Conservation (phyloP, 2,329 filamentous ascomycete species). For the Colletotrichum sp. region DNA sequence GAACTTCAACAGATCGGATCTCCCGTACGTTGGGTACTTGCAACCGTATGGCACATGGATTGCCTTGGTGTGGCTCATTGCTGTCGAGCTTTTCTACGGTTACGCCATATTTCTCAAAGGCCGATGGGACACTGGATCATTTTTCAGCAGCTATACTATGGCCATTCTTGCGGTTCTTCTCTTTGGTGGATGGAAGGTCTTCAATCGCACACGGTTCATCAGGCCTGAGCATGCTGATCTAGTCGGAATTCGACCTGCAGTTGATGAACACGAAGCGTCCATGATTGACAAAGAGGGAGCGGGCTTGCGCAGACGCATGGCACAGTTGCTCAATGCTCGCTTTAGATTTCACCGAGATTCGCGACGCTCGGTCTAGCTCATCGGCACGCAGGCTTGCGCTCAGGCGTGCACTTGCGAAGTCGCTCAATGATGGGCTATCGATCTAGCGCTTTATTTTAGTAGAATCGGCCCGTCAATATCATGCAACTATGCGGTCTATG, state of each 20-base stretch:
- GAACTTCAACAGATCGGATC: conserved; percentile 55
- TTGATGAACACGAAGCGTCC: conserved; percentile 59
- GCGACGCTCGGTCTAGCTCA: background rate
- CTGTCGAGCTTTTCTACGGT: conserved; percentile 65
- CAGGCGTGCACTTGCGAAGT: background rate
- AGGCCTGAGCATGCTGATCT: conserved; percentile 60
- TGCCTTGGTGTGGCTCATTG: conserved; percentile 61
- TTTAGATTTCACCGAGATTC: background rate
- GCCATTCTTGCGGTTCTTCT: conserved; percentile 63
- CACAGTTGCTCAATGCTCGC: background rate
- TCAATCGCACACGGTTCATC: conserved; percentile 62
- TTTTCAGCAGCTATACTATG: conserved; percentile 68
- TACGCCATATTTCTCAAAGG: conserved; percentile 64
- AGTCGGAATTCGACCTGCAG: conserved; percentile 61
- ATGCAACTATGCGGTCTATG: background rate
- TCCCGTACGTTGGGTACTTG: conserved; percentile 70
- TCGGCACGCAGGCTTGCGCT: background rate
- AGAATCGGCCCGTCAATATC: background rate
- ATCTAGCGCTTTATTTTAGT: background rate
- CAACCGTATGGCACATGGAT: conserved; percentile 66
- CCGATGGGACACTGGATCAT: conserved; percentile 51
- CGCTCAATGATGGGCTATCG: background rate
- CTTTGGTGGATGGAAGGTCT: conserved; percentile 60
- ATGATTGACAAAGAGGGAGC: background rate
- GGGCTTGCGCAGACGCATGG: background rate